Evolutionary conservation across 2,329 filamentous ascomycete species (phyloP).

Genomic region (Neofusicoccum sp.): DNA sequence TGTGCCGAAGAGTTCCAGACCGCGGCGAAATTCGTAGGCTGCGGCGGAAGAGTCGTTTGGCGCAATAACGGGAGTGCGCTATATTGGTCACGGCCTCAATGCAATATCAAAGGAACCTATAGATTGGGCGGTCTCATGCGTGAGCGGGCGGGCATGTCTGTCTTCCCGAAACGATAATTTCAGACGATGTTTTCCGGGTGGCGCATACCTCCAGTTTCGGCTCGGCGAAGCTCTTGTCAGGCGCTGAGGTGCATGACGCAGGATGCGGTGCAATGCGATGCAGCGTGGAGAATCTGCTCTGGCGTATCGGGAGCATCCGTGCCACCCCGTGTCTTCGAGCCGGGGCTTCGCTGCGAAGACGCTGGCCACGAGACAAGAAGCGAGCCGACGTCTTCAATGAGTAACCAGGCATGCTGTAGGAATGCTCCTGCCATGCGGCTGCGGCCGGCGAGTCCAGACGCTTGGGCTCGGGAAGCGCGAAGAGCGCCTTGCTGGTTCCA

Average conservation of each 20-base stretch:
- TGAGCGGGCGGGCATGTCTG: no score
- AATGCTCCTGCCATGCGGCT: neutral
- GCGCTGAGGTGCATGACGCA: neutral
- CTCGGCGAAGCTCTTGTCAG: neutral
- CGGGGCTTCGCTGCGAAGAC: neutral
- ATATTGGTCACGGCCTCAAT: neutral
- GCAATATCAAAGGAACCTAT: neutral
- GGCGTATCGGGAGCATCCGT: neutral
- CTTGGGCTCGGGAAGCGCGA: neutral
- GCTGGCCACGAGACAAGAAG: neutral
- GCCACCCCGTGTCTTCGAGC: neutral
- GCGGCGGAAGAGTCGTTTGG: neutral
- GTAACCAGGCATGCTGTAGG: neutral
- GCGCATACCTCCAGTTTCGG: neutral
- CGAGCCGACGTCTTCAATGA: neutral
- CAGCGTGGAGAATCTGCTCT: neutral
- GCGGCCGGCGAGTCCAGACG: neutral
- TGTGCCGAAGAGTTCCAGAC: conserved; percentile 3
- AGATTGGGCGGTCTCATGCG: no score
- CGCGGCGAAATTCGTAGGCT: neutral
- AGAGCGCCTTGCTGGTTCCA: neutral
- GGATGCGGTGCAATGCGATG: neutral
- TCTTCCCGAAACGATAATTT: neutral
- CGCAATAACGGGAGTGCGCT: neutral
- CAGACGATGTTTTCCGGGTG: neutral